These are phyloP conservation scores for Exophiala spinifera DNA, from an alignment of 2,329 filamentous ascomycete genomes.

Conservation along the genomic window DNA sequence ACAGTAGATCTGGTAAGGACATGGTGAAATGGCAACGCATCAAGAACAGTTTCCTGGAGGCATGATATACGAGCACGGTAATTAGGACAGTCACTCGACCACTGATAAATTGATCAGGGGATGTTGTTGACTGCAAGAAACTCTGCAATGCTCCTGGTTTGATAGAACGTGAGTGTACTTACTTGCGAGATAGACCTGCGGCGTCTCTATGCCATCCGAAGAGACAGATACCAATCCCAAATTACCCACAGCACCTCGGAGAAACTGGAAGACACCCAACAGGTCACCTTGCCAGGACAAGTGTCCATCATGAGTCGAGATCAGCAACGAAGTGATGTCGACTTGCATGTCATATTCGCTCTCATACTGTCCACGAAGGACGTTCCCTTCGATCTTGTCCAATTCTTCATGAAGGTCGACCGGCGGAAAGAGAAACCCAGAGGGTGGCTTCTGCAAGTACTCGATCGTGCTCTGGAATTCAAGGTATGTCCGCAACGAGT, in stretches of 20 bases:
- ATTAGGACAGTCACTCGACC: no score
- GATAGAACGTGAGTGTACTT: conserved; percentile 18
- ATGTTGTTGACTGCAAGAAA: no score
- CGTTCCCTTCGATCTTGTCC: conserved; percentile 45
- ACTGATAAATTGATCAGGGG: no score
- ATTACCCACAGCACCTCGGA: conserved; percentile 7
- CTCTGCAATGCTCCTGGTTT: background rate
- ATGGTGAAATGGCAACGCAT: no score
- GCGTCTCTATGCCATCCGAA: conserved; percentile 13
- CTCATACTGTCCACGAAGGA: conserved; percentile 41
- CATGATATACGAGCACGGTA: no score
- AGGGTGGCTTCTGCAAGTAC: conserved; percentile 52
- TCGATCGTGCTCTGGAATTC: conserved; percentile 51
- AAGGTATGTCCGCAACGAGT: conserved; percentile 28
- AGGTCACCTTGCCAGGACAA: conserved; percentile 28
- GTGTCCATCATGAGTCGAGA: conserved; percentile 63
- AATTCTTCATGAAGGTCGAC: conserved; percentile 44
- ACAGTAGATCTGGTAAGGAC: no score
- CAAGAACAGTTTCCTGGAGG: no score
- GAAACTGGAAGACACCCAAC: conserved; percentile 30
- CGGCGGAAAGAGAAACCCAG: conserved; percentile 49
- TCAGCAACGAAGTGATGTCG: conserved; percentile 54
- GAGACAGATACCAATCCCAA: conserved; percentile 16
- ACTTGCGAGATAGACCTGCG: conserved; percentile 46
- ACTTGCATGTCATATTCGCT: conserved; percentile 57